These are phyloP conservation scores for Aspergillus quadricinctus DNA, from an alignment of 2,329 filamentous ascomycete species.

Conservation along the genomic window DNA sequence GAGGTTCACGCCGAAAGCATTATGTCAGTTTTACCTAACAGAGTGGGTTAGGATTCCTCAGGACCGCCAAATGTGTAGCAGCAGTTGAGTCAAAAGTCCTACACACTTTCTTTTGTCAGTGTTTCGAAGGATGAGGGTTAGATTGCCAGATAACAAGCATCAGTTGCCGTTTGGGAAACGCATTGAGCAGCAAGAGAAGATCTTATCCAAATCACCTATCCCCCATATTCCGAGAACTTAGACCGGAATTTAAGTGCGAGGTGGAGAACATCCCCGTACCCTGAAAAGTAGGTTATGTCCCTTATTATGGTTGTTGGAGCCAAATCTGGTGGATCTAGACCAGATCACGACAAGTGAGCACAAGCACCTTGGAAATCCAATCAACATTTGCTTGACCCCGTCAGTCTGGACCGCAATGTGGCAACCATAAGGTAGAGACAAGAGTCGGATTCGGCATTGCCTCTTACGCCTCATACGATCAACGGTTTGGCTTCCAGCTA, in stretches of 20 bases:
- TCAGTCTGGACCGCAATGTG: neutral
- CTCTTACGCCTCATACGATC: neutral
- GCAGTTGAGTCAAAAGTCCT: neutral
- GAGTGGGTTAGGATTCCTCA: neutral
- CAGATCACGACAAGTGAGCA: neutral
- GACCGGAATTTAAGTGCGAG: slow-evolving; percentile 7
- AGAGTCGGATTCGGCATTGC: neutral
- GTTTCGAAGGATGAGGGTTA: neutral
- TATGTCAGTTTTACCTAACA: slow-evolving; percentile 10
- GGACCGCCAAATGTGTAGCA: neutral
- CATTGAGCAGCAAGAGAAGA: neutral
- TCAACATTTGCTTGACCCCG: neutral
- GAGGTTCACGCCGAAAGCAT: slow-evolving; percentile 2
- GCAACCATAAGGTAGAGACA: neutral
- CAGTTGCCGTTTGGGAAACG: neutral
- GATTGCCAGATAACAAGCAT: neutral
- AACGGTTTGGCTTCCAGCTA: neutral
- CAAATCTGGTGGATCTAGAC: neutral
- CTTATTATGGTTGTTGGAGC: neutral
- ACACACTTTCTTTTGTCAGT: neutral
- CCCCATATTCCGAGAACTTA: neutral
- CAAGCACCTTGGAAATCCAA: neutral
- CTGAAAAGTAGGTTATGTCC: neutral
- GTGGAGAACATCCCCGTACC: neutral
- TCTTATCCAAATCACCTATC: neutral